Evolutionary conservation across 2,329 filamentous ascomycete genomes (phyloP).

Genomic region (Periconia macrospinosa): DNA sequence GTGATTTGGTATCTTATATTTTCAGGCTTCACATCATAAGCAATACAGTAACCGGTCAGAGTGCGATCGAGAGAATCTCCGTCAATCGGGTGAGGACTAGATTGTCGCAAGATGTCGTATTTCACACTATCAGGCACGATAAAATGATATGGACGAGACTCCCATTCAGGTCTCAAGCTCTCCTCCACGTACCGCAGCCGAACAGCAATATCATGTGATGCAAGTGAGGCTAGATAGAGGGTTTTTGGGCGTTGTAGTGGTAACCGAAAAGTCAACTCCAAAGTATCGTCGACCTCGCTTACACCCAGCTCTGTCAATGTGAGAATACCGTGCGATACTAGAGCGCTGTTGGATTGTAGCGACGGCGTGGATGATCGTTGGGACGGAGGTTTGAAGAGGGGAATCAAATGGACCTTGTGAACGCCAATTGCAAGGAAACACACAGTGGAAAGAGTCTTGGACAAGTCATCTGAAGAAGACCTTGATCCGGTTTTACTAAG

Average conservation of each 20-base stretch:
- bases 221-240: slow-evolving; percentile 65
- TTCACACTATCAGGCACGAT: slow-evolving; percentile 57
- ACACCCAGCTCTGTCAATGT: slow-evolving; percentile 63
- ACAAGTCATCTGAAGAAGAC: slow-evolving; percentile 67
- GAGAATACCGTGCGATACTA: slow-evolving; percentile 64
- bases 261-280: slow-evolving; percentile 65
- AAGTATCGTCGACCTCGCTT: slow-evolving; percentile 64
- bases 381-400: slow-evolving; percentile 60
- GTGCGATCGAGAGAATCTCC: slow-evolving; percentile 66
- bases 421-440: slow-evolving; percentile 71
- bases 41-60: slow-evolving; percentile 69
- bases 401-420: slow-evolving; percentile 70
- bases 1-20: slow-evolving; percentile 56
- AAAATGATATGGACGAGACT: slow-evolving; percentile 64
- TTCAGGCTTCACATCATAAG: slow-evolving; percentile 67
- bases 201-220: slow-evolving; percentile 65
- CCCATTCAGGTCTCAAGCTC: slow-evolving; percentile 67
- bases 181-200: slow-evolving; percentile 64
- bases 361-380: slow-evolving; percentile 59
- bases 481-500: slow-evolving; percentile 57
- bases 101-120: slow-evolving; percentile 36
- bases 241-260: slow-evolving; percentile 59
- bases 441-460: slow-evolving; percentile 65
- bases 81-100: slow-evolving; percentile 58
- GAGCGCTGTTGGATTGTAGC: slow-evolving; percentile 52